These are phyloP conservation scores for Suillus tomentosus DNA, from an alignment of 768 basidiomycete species.

Conservation along the genomic window DNA sequence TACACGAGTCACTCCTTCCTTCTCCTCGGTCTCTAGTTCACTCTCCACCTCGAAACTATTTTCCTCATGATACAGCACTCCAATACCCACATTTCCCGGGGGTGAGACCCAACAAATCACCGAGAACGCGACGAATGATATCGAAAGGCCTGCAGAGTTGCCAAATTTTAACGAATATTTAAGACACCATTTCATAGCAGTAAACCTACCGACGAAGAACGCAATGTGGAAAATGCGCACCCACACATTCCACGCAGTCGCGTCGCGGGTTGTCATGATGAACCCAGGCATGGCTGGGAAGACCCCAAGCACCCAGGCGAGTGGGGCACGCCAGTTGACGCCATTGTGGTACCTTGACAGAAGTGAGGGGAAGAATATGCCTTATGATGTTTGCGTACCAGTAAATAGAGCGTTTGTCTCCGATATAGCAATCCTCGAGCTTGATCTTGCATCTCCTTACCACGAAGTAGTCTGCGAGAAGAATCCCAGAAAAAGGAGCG, in stretches of 20 bases:
- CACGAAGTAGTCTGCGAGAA: slow-evolving; percentile 18
- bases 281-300: slow-evolving; percentile 22
- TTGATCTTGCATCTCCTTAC: slow-evolving; percentile 10
- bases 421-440: slow-evolving; percentile 14
- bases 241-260: slow-evolving; percentile 20
- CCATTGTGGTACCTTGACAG: slow-evolving; percentile 14
- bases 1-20: too few species aligned
- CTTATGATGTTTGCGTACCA: slow-evolving; percentile 8
- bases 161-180: neutral
- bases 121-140: neutral
- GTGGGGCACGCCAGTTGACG: slow-evolving; percentile 16
- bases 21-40: neutral
- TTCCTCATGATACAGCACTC: neutral
- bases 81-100: neutral
- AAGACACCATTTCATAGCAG: neutral
- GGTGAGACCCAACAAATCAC: slow-evolving; percentile 1
- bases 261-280: slow-evolving; percentile 19
- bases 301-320: slow-evolving; percentile 16
- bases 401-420: slow-evolving; percentile 14
- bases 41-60: neutral
- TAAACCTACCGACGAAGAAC: slow-evolving; percentile 18
- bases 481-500: slow-evolving; percentile 15
- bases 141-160: neutral
- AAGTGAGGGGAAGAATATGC: neutral
- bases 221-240: slow-evolving; percentile 22